Evolutionary conservation across 352 stramenopile genomes (phyloP), one percentile per base, ranked within the genome.

Genomic region (Globisporangium echinulatum): DNA sequence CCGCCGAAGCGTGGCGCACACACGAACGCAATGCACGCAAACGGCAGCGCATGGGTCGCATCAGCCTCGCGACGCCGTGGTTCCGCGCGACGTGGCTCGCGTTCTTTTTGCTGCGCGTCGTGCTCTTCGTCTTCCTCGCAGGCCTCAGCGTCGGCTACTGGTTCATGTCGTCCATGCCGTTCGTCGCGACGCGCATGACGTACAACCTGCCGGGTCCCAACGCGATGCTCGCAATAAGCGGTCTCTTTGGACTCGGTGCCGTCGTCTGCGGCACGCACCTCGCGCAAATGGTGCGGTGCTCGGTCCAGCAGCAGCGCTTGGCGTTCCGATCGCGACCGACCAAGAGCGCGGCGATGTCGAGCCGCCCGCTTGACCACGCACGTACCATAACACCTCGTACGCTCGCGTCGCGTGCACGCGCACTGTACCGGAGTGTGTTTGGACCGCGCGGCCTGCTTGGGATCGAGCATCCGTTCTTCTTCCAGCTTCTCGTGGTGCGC

Each of bases 401-500:
- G 37, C 38, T 49, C 37, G 10, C 25, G 9, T 44, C 42, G 39
- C 39, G 36, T 33, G 39, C 9, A 11, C 13, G 14, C 0, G 6
- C 2, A 4, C 13, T 44, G 4, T 62, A 56, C 49, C 38, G 7
- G 37, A 19, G 38, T 5, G 47, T 62, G 8, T 44, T 56, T 19
- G 56, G 49, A 7, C 15, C 49, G 40, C 36, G 36, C 36, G 56
- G 56, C 33, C 53, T 62, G 49, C 37, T 62, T 14, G 49, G 56
- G 39, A 62, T 62, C 39, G 56, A 62, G 8, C 56, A 62, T 15
- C 49, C 56, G 33, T 56, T 52, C 43, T 62, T 62, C 49, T 62
- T 62, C 19, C 56, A 56, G 39, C 5, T 64, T 40, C 38, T 75
- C 40, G 42, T 71, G 2, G 14, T 66, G 15, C 55, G 59, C 44